Conservation (phyloP, 495 filamentous ascomycete species). For the Aspergillus biplanus region DNA sequence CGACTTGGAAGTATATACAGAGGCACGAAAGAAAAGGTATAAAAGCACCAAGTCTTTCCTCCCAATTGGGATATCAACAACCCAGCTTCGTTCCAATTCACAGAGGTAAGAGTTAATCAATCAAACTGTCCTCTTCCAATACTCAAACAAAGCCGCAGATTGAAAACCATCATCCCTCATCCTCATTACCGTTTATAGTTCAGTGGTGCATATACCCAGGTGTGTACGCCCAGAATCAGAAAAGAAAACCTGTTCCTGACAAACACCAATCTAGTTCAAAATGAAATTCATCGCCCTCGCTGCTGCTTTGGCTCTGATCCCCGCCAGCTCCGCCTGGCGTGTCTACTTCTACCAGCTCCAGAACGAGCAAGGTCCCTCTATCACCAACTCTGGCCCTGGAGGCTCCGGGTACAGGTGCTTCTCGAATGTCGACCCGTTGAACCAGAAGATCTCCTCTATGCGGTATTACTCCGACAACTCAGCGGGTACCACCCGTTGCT, state of each 20-base stretch:
- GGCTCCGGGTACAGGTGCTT: not conserved
- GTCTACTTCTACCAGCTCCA: conserved; percentile 9
- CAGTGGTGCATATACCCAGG: not conserved
- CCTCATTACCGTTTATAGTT: not conserved
- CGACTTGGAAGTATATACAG: not conserved
- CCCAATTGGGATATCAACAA: not conserved
- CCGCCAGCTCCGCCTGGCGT: conserved; percentile 6
- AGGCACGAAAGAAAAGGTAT: not conserved
- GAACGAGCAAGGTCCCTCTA: not conserved
- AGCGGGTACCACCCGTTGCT: not conserved
- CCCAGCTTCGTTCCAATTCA: not conserved
- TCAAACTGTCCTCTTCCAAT: too few relatives aligned
- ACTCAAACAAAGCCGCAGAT: not conserved
- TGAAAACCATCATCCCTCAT: not conserved
- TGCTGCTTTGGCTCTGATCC: not conserved
- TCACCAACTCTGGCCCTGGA: not conserved
- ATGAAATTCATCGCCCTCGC: not conserved
- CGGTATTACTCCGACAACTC: conserved; percentile 1
- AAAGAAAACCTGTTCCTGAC: not conserved
- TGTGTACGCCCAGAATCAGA: not conserved
- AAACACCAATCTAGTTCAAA: not conserved
- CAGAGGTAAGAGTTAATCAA: too few relatives aligned
- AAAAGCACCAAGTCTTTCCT: not conserved
- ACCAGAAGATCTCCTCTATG: conserved; percentile 8
- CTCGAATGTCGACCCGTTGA: not conserved